These are phyloP conservation scores for Diaporthe ilicicola DNA, from an alignment of 2,329 filamentous ascomycete genomes.

Conservation along the genomic window DNA sequence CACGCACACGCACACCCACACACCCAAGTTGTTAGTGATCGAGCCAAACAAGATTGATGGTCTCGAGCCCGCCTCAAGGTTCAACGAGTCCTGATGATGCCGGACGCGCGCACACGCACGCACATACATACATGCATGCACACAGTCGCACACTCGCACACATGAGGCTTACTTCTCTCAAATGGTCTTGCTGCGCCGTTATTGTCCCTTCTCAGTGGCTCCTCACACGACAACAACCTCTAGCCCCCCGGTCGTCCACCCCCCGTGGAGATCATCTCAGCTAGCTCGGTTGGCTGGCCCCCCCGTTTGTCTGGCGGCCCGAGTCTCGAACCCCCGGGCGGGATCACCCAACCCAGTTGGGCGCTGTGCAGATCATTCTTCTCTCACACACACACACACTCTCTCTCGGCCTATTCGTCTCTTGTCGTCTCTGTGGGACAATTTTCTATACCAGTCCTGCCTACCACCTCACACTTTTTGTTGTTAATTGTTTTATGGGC, in stretches of 20 bases:
- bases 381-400: no score
- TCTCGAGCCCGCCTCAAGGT: constrained; percentile 12
- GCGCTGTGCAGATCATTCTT: constrained; percentile 3
- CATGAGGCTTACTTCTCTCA: neutral
- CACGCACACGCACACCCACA: neutral
- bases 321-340: constrained; percentile 9
- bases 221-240: neutral
- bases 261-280: constrained; percentile 20
- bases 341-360: constrained; percentile 20
- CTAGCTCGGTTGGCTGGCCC: constrained; percentile 11
- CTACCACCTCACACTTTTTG: neutral
- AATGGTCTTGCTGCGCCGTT: neutral
- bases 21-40: neutral
- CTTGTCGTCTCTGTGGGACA: neutral
- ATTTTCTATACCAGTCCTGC: neutral
- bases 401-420: neutral
- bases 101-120: neutral
- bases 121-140: no score
- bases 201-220: neutral
- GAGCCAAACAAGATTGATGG: neutral
- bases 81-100: neutral
- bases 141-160: neutral
- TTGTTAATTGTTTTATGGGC: neutral
- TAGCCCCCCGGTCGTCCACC: neutral
- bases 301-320: neutral